phyloP scores from a whole-genome alignment of 2,329 filamentous ascomycete species.

The Domatiomyces globalis region DNA sequence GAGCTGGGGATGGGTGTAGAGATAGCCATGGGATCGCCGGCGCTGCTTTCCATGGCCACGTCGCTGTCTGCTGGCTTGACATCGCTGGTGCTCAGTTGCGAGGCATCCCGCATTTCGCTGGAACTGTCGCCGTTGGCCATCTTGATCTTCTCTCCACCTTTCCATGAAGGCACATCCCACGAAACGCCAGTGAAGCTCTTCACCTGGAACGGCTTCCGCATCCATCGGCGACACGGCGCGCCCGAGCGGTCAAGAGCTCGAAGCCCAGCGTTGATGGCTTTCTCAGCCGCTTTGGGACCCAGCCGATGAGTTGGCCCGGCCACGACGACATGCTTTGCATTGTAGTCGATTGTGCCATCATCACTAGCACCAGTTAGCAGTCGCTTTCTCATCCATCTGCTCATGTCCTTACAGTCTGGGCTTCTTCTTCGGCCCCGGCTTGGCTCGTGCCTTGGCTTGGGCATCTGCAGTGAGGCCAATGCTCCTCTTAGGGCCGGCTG shows the following conservation, averaged over 20 bases:
- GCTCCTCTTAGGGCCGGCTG: conserved; percentile 48
- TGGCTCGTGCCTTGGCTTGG: conserved; percentile 57
- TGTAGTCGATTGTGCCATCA: conserved; percentile 34
- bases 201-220: conserved; percentile 63
- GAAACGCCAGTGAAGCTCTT: conserved; percentile 84
- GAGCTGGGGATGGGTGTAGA: conserved; percentile 37
- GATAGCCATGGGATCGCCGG: conserved; percentile 33
- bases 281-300: conserved; percentile 89
- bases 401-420: conserved; percentile 62
- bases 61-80: conserved; percentile 40
- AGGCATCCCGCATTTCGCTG: conserved; percentile 43
- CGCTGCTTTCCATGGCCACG: conserved; percentile 43
- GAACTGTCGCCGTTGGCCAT: conserved; percentile 37
- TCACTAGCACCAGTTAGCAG: conserved; percentile 27
- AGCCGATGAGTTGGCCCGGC: conserved; percentile 54
- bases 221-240: conserved; percentile 85
- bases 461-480: conserved; percentile 41
- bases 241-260: conserved; percentile 86
- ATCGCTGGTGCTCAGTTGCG: conserved; percentile 42
- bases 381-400: conserved; percentile 1
- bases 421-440: conserved; percentile 95
- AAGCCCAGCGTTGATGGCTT: conserved; percentile 91
- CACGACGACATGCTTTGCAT: conserved; percentile 29
- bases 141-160: conserved; percentile 37
- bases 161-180: conserved; percentile 76